These are phyloP conservation scores for Petunia hybrid DNA, from an alignment of 305 asterid genomes.

Conservation along the genomic window DNA sequence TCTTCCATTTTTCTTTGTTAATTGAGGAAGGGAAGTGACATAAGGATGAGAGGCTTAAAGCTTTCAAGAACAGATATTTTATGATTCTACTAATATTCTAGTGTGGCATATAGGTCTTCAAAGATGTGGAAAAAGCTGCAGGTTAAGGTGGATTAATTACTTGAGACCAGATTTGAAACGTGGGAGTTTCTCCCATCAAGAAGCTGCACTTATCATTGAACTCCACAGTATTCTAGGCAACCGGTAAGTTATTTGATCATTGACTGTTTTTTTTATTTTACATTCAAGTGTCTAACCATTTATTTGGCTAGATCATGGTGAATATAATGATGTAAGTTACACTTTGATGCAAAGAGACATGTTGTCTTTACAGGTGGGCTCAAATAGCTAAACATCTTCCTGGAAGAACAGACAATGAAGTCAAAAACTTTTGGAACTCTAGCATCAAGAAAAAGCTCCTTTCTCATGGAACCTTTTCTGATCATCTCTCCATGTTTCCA, in stretches of 20 bases:
- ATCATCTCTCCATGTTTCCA: slow-evolving; percentile 30
- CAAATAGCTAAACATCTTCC: slow-evolving; percentile 83
- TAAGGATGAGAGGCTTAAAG: no score
- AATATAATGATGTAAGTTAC: not conserved
- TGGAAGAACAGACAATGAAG: slow-evolving; percentile 92
- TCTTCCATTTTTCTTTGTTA: no score
- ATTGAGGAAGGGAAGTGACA: no score
- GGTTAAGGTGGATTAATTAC: slow-evolving; percentile 86
- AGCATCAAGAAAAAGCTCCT: slow-evolving; percentile 72
- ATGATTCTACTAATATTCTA: not conserved
- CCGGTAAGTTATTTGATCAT: slow-evolving; percentile 42
- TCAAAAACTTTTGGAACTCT: slow-evolving; percentile 91
- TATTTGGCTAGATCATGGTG: not conserved
- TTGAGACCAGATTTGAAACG: slow-evolving; percentile 85
- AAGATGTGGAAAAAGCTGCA: slow-evolving; percentile 91
- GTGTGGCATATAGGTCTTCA: slow-evolving; percentile 63
- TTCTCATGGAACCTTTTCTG: slow-evolving; percentile 39
- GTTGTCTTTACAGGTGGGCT: slow-evolving; percentile 73
- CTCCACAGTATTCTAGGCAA: slow-evolving; percentile 76
- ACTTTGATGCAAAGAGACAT: slow-evolving; percentile 40
- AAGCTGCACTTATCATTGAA: slow-evolving; percentile 69
- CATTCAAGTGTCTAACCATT: not conserved
- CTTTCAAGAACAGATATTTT: not conserved
- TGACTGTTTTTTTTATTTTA: not conserved
- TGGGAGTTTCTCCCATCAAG: slow-evolving; percentile 68